Percentiles rank a stretch among this genome's conserved stretches.
Evolutionary conservation across 2,329 filamentous ascomycete genomes (phyloP).

Genomic region (Zopfia rhizophila): DNA sequence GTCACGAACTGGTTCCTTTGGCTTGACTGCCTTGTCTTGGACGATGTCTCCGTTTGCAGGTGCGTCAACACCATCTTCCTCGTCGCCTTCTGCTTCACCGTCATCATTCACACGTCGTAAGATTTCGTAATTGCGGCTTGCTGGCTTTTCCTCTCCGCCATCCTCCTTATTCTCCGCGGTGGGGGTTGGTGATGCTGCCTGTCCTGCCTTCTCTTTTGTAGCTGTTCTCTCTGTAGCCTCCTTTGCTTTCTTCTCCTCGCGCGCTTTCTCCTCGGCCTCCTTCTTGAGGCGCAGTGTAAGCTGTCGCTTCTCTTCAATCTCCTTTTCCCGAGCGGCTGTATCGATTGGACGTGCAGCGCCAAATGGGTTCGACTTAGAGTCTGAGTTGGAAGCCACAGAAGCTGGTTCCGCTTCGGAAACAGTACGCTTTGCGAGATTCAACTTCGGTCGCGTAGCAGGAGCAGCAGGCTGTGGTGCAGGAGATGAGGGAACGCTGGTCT

Average conservation of each 20-base stretch:
- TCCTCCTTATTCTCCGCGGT: conserved; percentile 49
- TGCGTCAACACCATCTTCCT: conserved; percentile 56
- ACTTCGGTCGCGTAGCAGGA: conserved; percentile 75
- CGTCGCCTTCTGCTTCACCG: conserved; percentile 45
- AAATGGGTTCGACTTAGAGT: conserved; percentile 91
- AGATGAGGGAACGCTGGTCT: conserved; percentile 79
- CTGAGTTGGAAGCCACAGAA: conserved; percentile 57
- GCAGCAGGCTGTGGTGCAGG: conserved; percentile 71
- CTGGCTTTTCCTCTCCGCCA: conserved; percentile 55
- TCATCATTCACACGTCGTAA: conserved; percentile 58
- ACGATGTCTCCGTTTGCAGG: conserved; percentile 62
- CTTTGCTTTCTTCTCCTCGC: conserved; percentile 70
- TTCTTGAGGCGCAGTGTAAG: conserved; percentile 81
- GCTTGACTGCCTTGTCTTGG: conserved; percentile 64
- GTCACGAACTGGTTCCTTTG: conserved; percentile 64
- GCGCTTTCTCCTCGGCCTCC: conserved; percentile 86
- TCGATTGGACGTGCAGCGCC: conserved; percentile 94
- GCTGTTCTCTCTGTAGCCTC: conserved; percentile 68
- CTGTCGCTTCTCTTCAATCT: conserved; percentile 88
- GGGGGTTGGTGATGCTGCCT: conserved; percentile 31
- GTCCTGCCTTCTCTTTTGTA: conserved; percentile 66
- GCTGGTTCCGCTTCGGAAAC: conserved; percentile 76
- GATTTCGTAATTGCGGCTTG: conserved; percentile 65
- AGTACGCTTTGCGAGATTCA: conserved; percentile 92
- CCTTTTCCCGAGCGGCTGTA: conserved; percentile 86